Base-by-base conservation (phyloP, 2,329 filamentous ascomycete species). In the Blumeria hordei region DNA sequence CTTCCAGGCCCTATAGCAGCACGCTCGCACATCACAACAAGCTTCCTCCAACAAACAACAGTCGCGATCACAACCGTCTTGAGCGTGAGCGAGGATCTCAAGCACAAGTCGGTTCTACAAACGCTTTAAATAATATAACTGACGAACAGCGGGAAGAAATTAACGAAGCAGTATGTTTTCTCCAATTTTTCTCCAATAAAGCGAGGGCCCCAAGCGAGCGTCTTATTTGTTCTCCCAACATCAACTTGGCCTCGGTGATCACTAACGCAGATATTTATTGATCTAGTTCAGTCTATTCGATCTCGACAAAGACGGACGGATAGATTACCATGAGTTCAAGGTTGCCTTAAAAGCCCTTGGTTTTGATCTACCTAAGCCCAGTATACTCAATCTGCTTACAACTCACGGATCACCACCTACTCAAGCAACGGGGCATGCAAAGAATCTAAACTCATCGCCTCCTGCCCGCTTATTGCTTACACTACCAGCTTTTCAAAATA, bases 251-350 rank as follows among this genome's bases (percentile, higher is more conserved):
- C 21, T 28, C 21, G 21, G 21, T 28, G 21, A 28, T 28, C 21
- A 28, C 37, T 41, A n/a, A 41, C 37, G n/a, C 3, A 11, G 10
- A 41, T 41, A 3, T 41, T n/a, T n/a, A 41, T 11, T n/a, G 10
- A 10, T 36, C 44, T 60, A 94, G 84, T 96, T 96, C 69, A 81
- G 82, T 58, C 80, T 96, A 60, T 96, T 98, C 74, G 92, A 96
- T 68, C 83, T 94, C 64, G 90, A 96, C 74, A 90, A 93, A 67
- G 88, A 96, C 71, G 78, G 81, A 50, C 81, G 85, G 68, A 86
- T 98, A 65, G 90, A 96, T 72, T 96, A 94, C 73, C 92, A 96
- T 71, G 92, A 98, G 70, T 85, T 96, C 67, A 90, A 92, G 69
- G 92, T 96, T 70, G 88, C 90, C 58, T 81, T 96, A 63, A 92